phyloP scores from a whole-genome alignment of 2,329 filamentous ascomycete species.

The Capronia americana region DNA sequence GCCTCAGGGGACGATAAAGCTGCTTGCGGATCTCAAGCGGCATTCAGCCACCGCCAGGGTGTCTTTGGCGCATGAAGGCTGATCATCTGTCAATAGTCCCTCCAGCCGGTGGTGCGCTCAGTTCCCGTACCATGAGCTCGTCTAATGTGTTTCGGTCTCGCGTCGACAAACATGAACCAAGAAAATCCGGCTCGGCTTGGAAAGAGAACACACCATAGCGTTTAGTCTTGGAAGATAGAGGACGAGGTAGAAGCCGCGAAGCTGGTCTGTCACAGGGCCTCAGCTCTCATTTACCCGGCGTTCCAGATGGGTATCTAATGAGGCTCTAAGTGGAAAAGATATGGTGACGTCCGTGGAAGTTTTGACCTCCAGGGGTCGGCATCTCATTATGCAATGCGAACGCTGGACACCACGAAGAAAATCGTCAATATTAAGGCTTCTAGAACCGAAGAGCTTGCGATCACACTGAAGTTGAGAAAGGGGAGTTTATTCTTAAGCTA shows the following conservation, averaged over 20 bases:
- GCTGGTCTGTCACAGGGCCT: not conserved
- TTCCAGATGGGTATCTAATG: not conserved
- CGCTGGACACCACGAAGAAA: not conserved
- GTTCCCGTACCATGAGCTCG: not conserved
- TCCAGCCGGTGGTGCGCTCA: not conserved
- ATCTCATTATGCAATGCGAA: not conserved
- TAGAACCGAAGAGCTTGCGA: not conserved
- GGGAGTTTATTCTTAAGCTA: too few species aligned
- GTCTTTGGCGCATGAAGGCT: not conserved
- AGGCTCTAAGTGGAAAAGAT: not conserved
- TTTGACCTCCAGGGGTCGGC: not conserved
- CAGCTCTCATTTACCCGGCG: not conserved
- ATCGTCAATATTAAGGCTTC: not conserved
- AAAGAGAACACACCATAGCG: not conserved
- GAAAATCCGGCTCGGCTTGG: not conserved
- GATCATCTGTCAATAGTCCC: not conserved
- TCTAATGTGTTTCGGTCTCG: too few species aligned
- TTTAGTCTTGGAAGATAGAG: not conserved
- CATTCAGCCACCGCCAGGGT: not conserved
- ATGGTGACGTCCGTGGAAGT: not conserved
- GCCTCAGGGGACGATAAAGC: not conserved
- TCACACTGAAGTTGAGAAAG: not conserved
- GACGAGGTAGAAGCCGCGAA: not conserved
- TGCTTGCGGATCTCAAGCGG: not conserved
- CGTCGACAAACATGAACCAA: not conserved